Percentiles rank a stretch among this genome's conserved stretches.
phyloP scores from a whole-genome alignment of 78 protist genomes.

The Chrysochromulina tobinii region DNA sequence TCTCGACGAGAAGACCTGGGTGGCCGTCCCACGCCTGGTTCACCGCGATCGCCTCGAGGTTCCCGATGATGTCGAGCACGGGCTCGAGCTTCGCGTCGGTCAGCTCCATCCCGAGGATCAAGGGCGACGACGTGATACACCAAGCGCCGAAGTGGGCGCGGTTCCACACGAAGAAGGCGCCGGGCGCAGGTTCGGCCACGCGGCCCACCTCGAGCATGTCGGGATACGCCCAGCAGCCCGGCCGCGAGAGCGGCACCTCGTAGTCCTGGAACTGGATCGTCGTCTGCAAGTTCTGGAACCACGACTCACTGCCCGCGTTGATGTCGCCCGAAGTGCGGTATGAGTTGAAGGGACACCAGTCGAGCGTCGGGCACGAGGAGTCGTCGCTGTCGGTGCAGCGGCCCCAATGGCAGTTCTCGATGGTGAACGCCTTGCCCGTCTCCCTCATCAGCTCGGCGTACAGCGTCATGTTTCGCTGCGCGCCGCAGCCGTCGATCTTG shows the following conservation, averaged over 20 bases:
- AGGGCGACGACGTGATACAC: slow-evolving; percentile 56
- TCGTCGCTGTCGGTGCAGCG: neutral
- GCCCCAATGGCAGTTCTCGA: slow-evolving; percentile 71
- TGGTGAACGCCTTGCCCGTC: slow-evolving; percentile 1
- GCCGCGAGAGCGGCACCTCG: neutral
- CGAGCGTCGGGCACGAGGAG: neutral
- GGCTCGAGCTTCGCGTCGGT: neutral
- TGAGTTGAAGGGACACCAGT: neutral
- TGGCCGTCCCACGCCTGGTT: slow-evolving; percentile 58
- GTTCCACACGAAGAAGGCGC: neutral
- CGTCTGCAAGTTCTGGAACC: neutral
- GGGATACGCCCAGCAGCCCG: slow-evolving; percentile 67
- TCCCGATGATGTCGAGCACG: slow-evolving; percentile 34
- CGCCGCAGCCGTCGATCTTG: slow-evolving; percentile 61
- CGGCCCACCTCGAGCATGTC: slow-evolving; percentile 66
- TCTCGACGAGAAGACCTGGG: slow-evolving; percentile 28
- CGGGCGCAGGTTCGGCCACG: neutral
- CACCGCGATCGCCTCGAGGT: slow-evolving; percentile 45
- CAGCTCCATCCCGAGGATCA: slow-evolving; percentile 43
- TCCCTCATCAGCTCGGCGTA: slow-evolving; percentile 40
- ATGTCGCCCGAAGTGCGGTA: neutral
- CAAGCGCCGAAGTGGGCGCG: slow-evolving; percentile 69
- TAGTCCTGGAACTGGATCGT: neutral
- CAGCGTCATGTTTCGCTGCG: neutral
- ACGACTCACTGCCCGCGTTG: neutral